Conservation (phyloP, 768 basidiomycete species). For the Tricholoma sp. region DNA sequence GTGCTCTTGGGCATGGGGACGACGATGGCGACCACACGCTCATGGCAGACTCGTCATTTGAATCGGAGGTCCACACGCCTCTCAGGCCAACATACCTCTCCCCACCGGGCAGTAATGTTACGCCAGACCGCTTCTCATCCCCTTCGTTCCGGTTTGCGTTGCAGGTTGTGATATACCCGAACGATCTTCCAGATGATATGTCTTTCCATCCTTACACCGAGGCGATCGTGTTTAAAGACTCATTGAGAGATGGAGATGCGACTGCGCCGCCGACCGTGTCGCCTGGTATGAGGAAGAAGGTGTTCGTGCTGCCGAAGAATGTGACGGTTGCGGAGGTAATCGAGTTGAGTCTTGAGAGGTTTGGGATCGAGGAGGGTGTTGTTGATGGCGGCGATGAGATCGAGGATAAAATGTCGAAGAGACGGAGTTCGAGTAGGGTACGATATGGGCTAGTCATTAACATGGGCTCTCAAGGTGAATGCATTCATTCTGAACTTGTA, state of each 20-base stretch:
- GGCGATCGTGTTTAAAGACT: slow-evolving; percentile 85
- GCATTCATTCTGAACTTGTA: slow-evolving; percentile 2
- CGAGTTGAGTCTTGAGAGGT: slow-evolving; percentile 85
- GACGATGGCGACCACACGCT: slow-evolving; percentile 37
- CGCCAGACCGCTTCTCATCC: slow-evolving; percentile 72
- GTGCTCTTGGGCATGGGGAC: slow-evolving; percentile 26
- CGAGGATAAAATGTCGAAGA: slow-evolving; percentile 84
- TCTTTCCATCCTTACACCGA: slow-evolving; percentile 90
- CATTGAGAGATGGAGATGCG: slow-evolving; percentile 50
- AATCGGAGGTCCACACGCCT: slow-evolving; percentile 20
- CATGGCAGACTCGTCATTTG: slow-evolving; percentile 33
- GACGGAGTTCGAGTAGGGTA: slow-evolving; percentile 72
- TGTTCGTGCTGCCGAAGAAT: slow-evolving; percentile 91
- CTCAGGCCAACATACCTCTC: slow-evolving; percentile 37
- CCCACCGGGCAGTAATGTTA: slow-evolving; percentile 40
- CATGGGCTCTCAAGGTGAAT: slow-evolving; percentile 60
- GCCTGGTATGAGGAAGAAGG: slow-evolving; percentile 62
- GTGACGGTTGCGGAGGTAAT: slow-evolving; percentile 96
- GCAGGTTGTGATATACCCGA: slow-evolving; percentile 81
- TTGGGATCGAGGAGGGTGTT: slow-evolving; percentile 95
- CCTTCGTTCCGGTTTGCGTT: slow-evolving; percentile 83
- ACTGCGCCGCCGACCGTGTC: slow-evolving; percentile 49
- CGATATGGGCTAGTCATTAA: slow-evolving; percentile 74
- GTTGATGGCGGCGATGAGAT: slow-evolving; percentile 98
- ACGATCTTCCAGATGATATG: slow-evolving; percentile 93